These are phyloP conservation scores for Alternaria incomplexa DNA, from an alignment of 2,329 filamentous ascomycete species.

Conservation along the genomic window DNA sequence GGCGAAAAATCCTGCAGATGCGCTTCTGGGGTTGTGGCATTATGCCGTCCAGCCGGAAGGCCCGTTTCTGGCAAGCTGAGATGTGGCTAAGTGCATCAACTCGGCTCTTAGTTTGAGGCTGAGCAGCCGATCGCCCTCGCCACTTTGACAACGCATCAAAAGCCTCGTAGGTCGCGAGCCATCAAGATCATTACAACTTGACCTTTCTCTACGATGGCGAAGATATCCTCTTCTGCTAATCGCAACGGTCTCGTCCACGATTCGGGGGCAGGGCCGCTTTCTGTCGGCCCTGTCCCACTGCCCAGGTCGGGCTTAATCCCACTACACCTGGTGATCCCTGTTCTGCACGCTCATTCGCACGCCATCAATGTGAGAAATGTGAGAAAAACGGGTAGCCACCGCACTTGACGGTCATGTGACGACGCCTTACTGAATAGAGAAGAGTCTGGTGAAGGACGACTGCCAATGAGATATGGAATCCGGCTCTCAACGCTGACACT, in stretches of 20 bases:
- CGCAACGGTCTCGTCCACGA: conserved; percentile 33
- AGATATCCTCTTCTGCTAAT: conserved; percentile 17
- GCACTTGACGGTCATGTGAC: conserved; percentile 38
- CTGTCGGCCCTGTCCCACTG: conserved; percentile 24
- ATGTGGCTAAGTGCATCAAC: conserved; percentile 39
- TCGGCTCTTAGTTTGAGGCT: conserved; percentile 40
- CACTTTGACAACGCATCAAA: conserved; percentile 44
- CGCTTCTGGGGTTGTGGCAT: conserved; percentile 14
- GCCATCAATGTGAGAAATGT: conserved; percentile 36
- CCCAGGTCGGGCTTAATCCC: conserved; percentile 38
- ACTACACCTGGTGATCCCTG: conserved; percentile 31
- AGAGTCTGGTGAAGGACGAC: conserved; percentile 12
- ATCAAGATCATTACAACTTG: conserved; percentile 2
- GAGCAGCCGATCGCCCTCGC: conserved; percentile 37
- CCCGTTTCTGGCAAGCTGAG: conserved; percentile 36
- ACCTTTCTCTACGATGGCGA: conserved; percentile 9
- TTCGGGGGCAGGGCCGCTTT: conserved; percentile 25
- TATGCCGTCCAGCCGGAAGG: conserved; percentile 28
- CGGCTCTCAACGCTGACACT: conserved; percentile 24
- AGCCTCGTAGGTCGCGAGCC: conserved; percentile 20
- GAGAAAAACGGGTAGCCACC: conserved; percentile 34
- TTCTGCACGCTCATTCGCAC: conserved; percentile 40
- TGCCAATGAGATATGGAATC: conserved; percentile 33
- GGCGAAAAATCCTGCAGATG: conserved; percentile 24
- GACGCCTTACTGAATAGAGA: conserved; percentile 24